phyloP scores from a whole-genome alignment of 1,284 basidiomycete genomes.

The Moniliella sp. region DNA sequence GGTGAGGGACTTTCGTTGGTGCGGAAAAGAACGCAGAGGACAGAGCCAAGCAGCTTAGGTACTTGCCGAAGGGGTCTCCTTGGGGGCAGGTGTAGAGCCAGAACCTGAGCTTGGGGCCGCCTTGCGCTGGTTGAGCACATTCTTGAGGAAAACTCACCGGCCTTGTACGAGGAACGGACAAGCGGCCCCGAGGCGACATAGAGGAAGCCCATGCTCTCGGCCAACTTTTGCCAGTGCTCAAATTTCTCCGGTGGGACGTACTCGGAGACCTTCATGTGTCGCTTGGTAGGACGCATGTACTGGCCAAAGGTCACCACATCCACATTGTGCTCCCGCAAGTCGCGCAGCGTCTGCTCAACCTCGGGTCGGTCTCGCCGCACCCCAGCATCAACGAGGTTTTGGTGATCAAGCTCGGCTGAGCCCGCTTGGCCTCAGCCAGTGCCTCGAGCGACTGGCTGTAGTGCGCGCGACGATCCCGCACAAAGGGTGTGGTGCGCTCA shows the following conservation, averaged over 20 bases:
- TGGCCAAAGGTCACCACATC: slow-evolving; percentile 98
- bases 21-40: no score
- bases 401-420: slow-evolving; percentile 60
- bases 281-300: slow-evolving; percentile 97
- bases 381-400: slow-evolving; percentile 99
- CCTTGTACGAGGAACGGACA: slow-evolving; percentile 91
- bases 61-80: no score
- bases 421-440: slow-evolving; percentile 43
- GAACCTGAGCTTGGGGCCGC: no score
- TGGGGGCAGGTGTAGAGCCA: no score
- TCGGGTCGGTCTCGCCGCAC: slow-evolving; percentile 76
- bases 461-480: slow-evolving; percentile 77
- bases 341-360: slow-evolving; percentile 62
- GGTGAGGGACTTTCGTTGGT: no score
- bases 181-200: slow-evolving; percentile 92
- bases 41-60: no score
- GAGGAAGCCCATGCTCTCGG: slow-evolving; percentile 80
- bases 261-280: slow-evolving; percentile 93
- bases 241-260: slow-evolving; percentile 88
- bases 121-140: no score
- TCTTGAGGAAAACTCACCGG: slow-evolving; percentile 36
- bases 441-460: slow-evolving; percentile 75
- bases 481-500: slow-evolving; percentile 74
- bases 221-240: slow-evolving; percentile 65
- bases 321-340: slow-evolving; percentile 64